Percentiles rank a stretch among this genome's conserved stretches.
phyloP scores from a whole-genome alignment of 1,284 basidiomycete genomes.

The Caloboletus inedulis region DNA sequence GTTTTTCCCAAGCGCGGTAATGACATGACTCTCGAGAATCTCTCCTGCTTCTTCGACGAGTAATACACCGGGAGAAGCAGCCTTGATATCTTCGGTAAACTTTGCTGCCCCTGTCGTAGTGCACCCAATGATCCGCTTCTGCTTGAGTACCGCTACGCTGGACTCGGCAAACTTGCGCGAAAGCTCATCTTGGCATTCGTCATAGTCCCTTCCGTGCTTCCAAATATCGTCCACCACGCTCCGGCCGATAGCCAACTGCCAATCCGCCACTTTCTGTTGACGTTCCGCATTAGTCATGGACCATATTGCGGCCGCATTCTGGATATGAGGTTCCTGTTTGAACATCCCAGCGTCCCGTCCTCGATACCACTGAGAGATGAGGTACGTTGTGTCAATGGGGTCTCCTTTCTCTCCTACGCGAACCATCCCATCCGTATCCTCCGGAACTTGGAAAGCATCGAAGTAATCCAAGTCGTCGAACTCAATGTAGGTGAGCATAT shows the following conservation, averaged over 20 bases:
- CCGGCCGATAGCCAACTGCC: slow-evolving; percentile 40
- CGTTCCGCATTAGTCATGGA: slow-evolving; percentile 36
- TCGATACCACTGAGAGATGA: slow-evolving; percentile 45
- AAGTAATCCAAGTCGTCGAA: slow-evolving; percentile 43
- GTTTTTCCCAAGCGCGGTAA: slow-evolving; percentile 49
- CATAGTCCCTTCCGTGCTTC: slow-evolving; percentile 39
- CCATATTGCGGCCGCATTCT: slow-evolving; percentile 42
- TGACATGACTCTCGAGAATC: slow-evolving; percentile 61
- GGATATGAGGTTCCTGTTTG: slow-evolving; percentile 25
- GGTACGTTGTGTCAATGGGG: slow-evolving; percentile 32
- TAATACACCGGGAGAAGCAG: slow-evolving; percentile 47
- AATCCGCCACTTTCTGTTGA: slow-evolving; percentile 31
- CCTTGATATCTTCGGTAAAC: slow-evolving; percentile 45
- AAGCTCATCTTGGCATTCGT: slow-evolving; percentile 38
- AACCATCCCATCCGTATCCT: slow-evolving; percentile 37
- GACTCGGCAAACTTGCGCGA: slow-evolving; percentile 38
- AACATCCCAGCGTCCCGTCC: slow-evolving; percentile 46
- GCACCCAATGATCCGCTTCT: slow-evolving; percentile 57
- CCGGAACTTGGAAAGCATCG: slow-evolving; percentile 48
- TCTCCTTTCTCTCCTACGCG: slow-evolving; percentile 45
- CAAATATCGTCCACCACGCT: slow-evolving; percentile 39
- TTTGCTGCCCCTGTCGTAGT: slow-evolving; percentile 68
- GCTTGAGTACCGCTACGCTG: slow-evolving; percentile 35
- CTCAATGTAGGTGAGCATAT: slow-evolving; percentile 43
- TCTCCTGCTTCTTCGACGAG: slow-evolving; percentile 71